Evolutionary conservation across 2,329 filamentous ascomycete genomes (phyloP).

Genomic region (Macrophomina pseudophaseolina): DNA sequence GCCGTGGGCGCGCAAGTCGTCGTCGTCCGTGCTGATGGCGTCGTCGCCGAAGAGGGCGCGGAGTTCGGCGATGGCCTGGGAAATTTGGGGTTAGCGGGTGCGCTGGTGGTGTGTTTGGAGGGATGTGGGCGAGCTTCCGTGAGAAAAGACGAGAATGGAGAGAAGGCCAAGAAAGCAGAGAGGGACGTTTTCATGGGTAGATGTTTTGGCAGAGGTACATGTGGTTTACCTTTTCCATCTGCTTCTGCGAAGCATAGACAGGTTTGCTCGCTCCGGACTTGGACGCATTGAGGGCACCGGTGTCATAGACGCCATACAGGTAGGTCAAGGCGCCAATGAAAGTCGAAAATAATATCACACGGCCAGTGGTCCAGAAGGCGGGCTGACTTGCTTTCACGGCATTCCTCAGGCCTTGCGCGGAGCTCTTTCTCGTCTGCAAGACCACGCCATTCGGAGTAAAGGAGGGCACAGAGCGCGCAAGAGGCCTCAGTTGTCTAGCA

Average conservation of each 20-base stretch:
- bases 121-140: not conserved
- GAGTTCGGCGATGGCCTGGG: slow-evolving; percentile 63
- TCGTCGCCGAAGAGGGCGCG: slow-evolving; percentile 60
- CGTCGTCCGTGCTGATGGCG: slow-evolving; percentile 66
- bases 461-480: slow-evolving; percentile 33
- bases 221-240: slow-evolving; percentile 56
- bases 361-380: slow-evolving; percentile 54
- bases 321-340: slow-evolving; percentile 60
- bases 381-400: slow-evolving; percentile 33
- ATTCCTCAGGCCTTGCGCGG: slow-evolving; percentile 35
- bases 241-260: slow-evolving; percentile 55
- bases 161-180: too few species aligned
- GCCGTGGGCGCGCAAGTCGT: slow-evolving; percentile 67
- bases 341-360: slow-evolving; percentile 54
- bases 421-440: slow-evolving; percentile 35
- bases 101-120: not conserved
- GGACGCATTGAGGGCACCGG: slow-evolving; percentile 37
- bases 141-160: not conserved
- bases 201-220: not conserved
- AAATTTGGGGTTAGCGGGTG: not conserved
- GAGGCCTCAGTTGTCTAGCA: slow-evolving; percentile 30
- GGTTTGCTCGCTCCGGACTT: slow-evolving; percentile 38
- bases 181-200: not conserved
- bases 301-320: slow-evolving; percentile 52
- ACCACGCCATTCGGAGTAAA: slow-evolving; percentile 38